Evolutionary conservation across 345 rosid genomes (phyloP).

Genomic region (Geranium brycei): DNA sequence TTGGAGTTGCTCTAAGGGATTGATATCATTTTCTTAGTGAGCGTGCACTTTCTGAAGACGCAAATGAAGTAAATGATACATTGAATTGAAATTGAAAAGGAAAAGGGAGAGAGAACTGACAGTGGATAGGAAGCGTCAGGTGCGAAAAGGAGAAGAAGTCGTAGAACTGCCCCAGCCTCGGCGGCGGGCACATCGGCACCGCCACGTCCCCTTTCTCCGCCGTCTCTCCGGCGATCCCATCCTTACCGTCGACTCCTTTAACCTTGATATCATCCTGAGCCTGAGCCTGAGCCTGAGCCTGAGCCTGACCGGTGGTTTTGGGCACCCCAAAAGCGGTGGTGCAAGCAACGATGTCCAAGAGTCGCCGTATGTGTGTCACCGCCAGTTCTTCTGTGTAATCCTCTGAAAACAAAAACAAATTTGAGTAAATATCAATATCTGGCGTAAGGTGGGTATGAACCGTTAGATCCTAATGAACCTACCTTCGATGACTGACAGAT

Average conservation of each 20-base stretch:
- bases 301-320: conserved; percentile 33
- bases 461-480: background rate
- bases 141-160: conserved; percentile 86
- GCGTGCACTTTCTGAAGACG: too few species aligned
- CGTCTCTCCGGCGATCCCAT: conserved; percentile 2
- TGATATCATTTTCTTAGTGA: too few species aligned
- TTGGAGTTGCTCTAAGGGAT: too few species aligned
- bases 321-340: conserved; percentile 51
- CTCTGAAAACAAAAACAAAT: conserved; percentile 31
- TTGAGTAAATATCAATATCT: too few species aligned
- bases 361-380: conserved; percentile 64
- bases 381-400: conserved; percentile 67
- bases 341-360: conserved; percentile 87
- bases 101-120: conserved; percentile 26
- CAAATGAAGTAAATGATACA: too few species aligned
- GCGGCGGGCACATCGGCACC: conserved; percentile 65
- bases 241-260: background rate
- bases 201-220: conserved; percentile 30
- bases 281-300: background rate
- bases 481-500: conserved; percentile 66
- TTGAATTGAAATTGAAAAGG: background rate
- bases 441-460: too few species aligned
- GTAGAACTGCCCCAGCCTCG: conserved; percentile 73
- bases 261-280: background rate
- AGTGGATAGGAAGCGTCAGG: conserved; percentile 70